Evolutionary conservation across 1,284 basidiomycete species (phyloP), one percentile per base, ranked within the genome.

Genomic region (Singerocomus inundabilis): DNA sequence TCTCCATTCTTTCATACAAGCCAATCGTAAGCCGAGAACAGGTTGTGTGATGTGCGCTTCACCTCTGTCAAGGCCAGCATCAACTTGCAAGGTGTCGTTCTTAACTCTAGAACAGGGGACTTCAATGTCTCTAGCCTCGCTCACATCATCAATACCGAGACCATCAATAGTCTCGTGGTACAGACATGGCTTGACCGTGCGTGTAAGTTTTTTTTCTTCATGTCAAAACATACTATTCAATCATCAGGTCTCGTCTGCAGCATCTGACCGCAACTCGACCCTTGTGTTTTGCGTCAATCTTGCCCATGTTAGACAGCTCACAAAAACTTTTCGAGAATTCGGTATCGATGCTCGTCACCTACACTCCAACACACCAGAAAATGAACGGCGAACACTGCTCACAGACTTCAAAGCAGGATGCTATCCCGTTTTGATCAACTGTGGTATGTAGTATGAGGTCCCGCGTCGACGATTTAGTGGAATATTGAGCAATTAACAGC

Each of bases 351-450:
- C 96, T 6, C 80, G 92, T 47, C 91, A 87, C 52, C 61, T 98
- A 5, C 85, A 89, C 55, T 79, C 88, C 7, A 77, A 77, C 18
- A 95, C 92, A 0, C 81, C 83, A n/a, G 63, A 74, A 2, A 57
- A 59, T 4, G 84, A 92, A 57, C 80, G 95, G 6, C 80, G 79
- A 54, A 73, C 75, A 4, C 71, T 93, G 2, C 70, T 98, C 2
- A 67, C 75, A 1, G 77, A 77, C 1, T 99, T 98, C 68, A 82
- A 77, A 53, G 70, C 71, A 2, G 87, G 88, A 7, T 67, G 78
- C 46, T 98, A 85, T 60, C 92, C 94, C 5, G 91, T 99, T 0
- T 74, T 99, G 31, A 71, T 98, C 45, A 98, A 98, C 64, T 98
- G 95, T 64, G 88, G 92, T 90, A 50, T 41, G 80, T 70, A 16